phyloP scores from a whole-genome alignment of 2,329 filamentous ascomycete genomes.

The Trichoderma citrinoviride region DNA sequence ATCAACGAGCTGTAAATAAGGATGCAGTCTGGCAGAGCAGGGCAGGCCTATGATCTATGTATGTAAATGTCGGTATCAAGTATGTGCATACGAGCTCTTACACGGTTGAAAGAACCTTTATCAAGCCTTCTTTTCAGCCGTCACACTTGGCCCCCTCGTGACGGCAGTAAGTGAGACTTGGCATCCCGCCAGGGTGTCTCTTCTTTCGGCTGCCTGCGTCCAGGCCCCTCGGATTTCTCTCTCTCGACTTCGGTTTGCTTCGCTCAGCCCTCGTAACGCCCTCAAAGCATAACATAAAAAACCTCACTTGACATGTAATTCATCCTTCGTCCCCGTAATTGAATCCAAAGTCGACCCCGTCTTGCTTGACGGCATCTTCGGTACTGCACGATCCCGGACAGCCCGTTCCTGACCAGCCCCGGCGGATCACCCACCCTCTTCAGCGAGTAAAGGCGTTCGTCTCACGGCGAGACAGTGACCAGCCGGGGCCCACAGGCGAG shows the following conservation, averaged over 20 bases:
- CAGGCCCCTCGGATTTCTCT: background rate
- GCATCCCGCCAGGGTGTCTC: background rate
- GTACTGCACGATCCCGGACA: background rate
- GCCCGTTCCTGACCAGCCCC: constrained; percentile 17
- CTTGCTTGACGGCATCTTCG: background rate
- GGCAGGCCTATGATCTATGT: too few species aligned
- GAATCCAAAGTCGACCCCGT: too few species aligned
- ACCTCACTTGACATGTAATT: background rate
- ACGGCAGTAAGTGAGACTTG: constrained; percentile 13
- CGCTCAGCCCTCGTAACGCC: background rate
- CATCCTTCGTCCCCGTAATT: background rate
- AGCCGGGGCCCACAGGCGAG: background rate
- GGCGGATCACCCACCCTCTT: background rate
- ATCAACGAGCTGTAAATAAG: background rate
- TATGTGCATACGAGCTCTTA: too few species aligned
- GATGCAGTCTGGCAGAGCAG: too few species aligned
- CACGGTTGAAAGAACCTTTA: background rate
- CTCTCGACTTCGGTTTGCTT: background rate
- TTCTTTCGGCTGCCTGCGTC: background rate
- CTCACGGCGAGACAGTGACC: background rate
- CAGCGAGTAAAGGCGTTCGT: constrained; percentile 6
- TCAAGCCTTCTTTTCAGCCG: background rate
- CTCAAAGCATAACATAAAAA: background rate
- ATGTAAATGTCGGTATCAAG: too few species aligned
- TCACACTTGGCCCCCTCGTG: constrained; percentile 19